Percentiles rank a stretch among this genome's conserved stretches.
phyloP scores from a whole-genome alignment of 768 basidiomycete genomes.

The Porpolomopsis calyptriformis region DNA sequence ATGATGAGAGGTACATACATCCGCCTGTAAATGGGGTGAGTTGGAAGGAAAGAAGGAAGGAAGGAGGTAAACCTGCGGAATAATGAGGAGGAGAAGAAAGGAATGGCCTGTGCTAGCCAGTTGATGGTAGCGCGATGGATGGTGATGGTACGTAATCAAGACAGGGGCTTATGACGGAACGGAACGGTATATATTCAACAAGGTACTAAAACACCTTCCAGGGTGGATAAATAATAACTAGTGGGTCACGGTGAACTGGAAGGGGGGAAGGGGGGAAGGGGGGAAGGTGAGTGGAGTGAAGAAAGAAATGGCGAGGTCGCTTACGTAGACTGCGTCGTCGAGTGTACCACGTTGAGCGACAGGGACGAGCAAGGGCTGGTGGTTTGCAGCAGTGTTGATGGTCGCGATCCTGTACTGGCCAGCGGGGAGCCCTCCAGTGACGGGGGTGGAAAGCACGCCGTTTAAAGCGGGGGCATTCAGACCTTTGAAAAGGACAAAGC shows the following conservation, averaged over 20 bases:
- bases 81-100: neutral
- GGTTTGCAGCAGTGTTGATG: conserved; percentile 48
- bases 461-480: conserved; percentile 33
- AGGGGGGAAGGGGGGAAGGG: no score
- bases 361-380: conserved; percentile 47
- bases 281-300: no score
- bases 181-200: no score
- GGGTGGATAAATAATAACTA: no score
- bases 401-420: conserved; percentile 51
- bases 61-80: neutral
- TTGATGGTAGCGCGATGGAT: no score
- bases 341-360: conserved; percentile 51
- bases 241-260: no score
- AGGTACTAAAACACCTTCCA: no score
- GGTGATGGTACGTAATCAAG: no score
- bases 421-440: conserved; percentile 44
- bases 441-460: conserved; percentile 40
- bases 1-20: no score
- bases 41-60: neutral
- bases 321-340: conserved; percentile 52
- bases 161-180: no score
- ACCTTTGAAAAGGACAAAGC: conserved; percentile 50
- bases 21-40: neutral
- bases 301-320: no score
- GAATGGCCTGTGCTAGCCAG: neutral